Evolutionary conservation across 176 grass and related monocot genomes (phyloP), one percentile per base, ranked within the genome.

Genomic region (Raddia guianensis): DNA sequence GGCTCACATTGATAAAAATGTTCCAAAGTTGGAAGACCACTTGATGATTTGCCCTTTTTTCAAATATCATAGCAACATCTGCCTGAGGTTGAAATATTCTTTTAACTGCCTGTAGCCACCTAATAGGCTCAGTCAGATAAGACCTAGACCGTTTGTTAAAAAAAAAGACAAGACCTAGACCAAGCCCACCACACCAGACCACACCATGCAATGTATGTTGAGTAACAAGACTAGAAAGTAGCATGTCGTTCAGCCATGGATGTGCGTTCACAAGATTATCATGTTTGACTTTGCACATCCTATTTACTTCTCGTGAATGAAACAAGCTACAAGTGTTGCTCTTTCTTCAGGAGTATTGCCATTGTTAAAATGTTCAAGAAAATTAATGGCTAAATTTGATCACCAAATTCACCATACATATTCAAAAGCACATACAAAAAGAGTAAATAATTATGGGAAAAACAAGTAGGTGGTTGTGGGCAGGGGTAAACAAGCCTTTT

Each of bases 241-340:
- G 70, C 53, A 8, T 77, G 20, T 7, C 53, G 13, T 52, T 68
- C 21, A 72, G 40, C 33, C 60, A 70, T 79, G 66, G 48, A 86
- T 66, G 55, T 77, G 94, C 94, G 89, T 94, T 97, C 21, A 97
- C 94, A 78, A 97, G 94, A 80, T 97, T 97, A 49, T 85, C 89
- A 74, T 97, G 94, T 80, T 92, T 93, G 70, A 97, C 94, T 86
- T 82, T 91, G 58, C 91, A 94, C 74, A 97, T 93, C 94, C 94
- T 92, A 73, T 76, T 92, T 72, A 94, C 94, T 93, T 97, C 94
- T 55, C 94, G 85, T 69, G 27, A 27, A 92, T 94, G 90, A 97
- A 97, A 74, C 94, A 87, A 66, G 79, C 94, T 91, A 94, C 94
- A 55, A 91, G 87, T 47, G 89, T 97, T 49, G 83, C 85, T 72